These are phyloP conservation scores for Bertia moriformis DNA, from an alignment of 2,329 filamentous ascomycete genomes.

Conservation along the genomic window DNA sequence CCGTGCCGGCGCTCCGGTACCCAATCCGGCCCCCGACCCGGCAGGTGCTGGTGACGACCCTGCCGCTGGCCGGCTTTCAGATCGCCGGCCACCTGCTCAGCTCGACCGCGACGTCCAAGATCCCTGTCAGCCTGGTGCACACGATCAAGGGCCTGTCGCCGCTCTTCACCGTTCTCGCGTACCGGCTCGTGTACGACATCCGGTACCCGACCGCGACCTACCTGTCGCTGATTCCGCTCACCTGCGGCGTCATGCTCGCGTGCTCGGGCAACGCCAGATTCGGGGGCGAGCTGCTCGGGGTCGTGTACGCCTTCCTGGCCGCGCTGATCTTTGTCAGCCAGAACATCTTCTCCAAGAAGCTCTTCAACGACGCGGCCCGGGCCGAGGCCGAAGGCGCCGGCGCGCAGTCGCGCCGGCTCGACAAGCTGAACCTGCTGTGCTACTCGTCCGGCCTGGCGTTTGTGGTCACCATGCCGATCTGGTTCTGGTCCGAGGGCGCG, in stretches of 20 bases:
- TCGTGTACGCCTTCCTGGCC: conserved; percentile 76
- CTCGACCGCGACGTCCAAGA: conserved; percentile 83
- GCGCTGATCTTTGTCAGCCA: conserved; percentile 92
- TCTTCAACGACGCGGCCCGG: conserved; percentile 86
- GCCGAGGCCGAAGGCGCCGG: conserved; percentile 62
- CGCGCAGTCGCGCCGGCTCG: conserved; percentile 60
- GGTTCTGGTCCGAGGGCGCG: conserved; percentile 83
- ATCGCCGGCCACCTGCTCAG: conserved; percentile 86
- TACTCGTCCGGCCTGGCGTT: conserved; percentile 95
- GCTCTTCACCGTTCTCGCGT: conserved; percentile 85
- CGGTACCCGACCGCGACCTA: conserved; percentile 79
- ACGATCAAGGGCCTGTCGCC: conserved; percentile 97
- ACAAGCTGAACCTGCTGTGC: conserved; percentile 91
- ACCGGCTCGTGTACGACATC: conserved; percentile 77
- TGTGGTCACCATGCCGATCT: conserved; percentile 73
- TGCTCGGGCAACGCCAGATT: conserved; percentile 72
- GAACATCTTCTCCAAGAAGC: conserved; percentile 94
- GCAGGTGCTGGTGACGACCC: conserved; percentile 71
- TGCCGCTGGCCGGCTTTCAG: conserved; percentile 87
- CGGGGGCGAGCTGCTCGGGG: conserved; percentile 76
- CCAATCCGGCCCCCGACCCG: conserved; percentile 68
- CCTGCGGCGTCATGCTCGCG: conserved; percentile 84
- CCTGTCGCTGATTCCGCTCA: conserved; percentile 76
- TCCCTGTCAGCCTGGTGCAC: conserved; percentile 91
- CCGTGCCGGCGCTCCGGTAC: conserved; percentile 67